Evolutionary conservation across 768 basidiomycete species (phyloP).

Genomic region (Lepiota venenata): DNA sequence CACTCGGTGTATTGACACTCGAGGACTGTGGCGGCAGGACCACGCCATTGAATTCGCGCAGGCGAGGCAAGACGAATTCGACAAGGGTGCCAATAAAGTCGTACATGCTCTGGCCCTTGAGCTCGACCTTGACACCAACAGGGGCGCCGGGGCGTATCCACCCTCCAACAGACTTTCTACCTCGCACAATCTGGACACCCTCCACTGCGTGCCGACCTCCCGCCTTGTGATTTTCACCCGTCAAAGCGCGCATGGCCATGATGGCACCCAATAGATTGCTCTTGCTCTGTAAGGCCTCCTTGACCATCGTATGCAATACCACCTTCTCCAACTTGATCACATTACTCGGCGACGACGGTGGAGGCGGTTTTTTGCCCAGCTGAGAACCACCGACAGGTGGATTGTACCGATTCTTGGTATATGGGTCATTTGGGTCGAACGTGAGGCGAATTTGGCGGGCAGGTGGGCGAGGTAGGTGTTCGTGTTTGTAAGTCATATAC

Average conservation of each 20-base stretch:
- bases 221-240: conserved; percentile 73
- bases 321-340: conserved; percentile 80
- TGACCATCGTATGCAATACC: conserved; percentile 82
- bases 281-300: conserved; percentile 71
- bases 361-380: conserved; percentile 63
- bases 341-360: conserved; percentile 62
- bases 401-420: conserved; percentile 74
- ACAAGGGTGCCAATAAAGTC: conserved; percentile 85
- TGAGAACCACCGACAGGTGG: conserved; percentile 71
- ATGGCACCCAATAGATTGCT: conserved; percentile 77
- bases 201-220: conserved; percentile 66
- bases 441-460: conserved; percentile 59
- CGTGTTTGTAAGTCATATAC: conserved; percentile 93
- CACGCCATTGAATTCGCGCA: conserved; percentile 88
- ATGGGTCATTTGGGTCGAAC: conserved; percentile 79
- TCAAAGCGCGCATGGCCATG: conserved; percentile 84
- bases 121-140: conserved; percentile 84
- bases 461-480: conserved; percentile 44
- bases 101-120: conserved; percentile 92
- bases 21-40: conserved; percentile 70
- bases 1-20: conserved; percentile 68
- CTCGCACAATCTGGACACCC: conserved; percentile 80
- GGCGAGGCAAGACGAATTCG: conserved; percentile 93
- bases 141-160: conserved; percentile 87
- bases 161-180: conserved; percentile 64